Evolutionary conservation across 2,329 filamentous ascomycete species (phyloP), one percentile per base, ranked within the genome.

Genomic region (Alternaria triticimaculans): DNA sequence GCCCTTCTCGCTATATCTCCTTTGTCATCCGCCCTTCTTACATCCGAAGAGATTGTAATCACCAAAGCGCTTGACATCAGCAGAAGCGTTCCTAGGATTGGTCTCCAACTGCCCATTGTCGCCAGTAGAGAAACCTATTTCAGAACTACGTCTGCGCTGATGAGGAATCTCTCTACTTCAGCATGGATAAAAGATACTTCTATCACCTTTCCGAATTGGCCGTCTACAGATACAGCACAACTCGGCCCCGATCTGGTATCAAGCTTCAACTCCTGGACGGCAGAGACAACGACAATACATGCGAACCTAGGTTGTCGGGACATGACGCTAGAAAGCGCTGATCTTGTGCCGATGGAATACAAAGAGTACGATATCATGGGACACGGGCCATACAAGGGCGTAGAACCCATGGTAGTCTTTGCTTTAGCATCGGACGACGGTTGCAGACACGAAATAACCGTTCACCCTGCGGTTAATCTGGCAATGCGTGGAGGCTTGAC

Each of bases 121-220:
- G 30, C 59, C 2, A 66, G 48, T 6, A 46, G 69, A 28, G 67
- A 67, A 12, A 64, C 63, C 2, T 70, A 70, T 41, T 64, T 71
- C 30, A 60, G 69, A 9, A 69, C 61, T 11, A 65, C 65, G 25
- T 44, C 58, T 10, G 54, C 61, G 6, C 25, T 70, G 1, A 57
- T 63, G 44, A 60, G 63, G 11, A 65, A 69, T 37, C 48, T 66
- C 2, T 62, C 66, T 5, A 70, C 67, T 4, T 71, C 68, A 6
- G 68, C 63, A 2, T 72, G 66, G 68, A 49, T 62, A 7, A 66
- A 60, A 1, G 61, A 71, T 55, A 46, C 44, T 8, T 70, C 61
- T 6, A 18, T 68, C 1, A 61, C 60, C 1, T 50, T 70, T 10
- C 68, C 68, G 1, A 66, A 70, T 12, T 72, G 70, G 70, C 64